Conservation (phyloP, 208 protist species). For the Tetramitus jugosus region DNA sequence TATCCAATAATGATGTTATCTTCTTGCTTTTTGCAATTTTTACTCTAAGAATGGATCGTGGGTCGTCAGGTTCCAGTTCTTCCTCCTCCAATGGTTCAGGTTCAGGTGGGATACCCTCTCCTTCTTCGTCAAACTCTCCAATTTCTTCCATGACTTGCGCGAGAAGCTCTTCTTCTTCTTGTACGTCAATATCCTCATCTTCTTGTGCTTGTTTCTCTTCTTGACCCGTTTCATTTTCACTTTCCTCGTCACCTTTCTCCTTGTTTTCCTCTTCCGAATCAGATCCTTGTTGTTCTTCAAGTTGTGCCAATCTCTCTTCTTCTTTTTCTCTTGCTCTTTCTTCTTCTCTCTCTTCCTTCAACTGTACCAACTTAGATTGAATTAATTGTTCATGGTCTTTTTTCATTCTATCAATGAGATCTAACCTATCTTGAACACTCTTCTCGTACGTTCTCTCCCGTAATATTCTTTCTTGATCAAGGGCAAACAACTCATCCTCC, state of each 20-base stretch:
- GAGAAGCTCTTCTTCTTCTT: constrained; percentile 18
- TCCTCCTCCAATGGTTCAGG: constrained; percentile 50
- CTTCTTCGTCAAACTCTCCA: constrained; percentile 28
- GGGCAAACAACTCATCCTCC: neutral
- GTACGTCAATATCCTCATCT: constrained; percentile 9
- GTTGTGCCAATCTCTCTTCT: too few species aligned
- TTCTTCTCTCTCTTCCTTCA: constrained; percentile 45
- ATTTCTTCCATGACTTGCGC: too few species aligned
- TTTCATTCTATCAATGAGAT: constrained; percentile 43
- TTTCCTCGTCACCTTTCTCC: constrained; percentile 45
- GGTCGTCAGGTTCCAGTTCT: constrained; percentile 39
- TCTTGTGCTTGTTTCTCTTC: constrained; percentile 28
- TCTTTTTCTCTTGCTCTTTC: constrained; percentile 42
- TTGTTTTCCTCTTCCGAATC: too few species aligned
- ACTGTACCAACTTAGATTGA: constrained; percentile 36
- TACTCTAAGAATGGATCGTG: constrained; percentile 50
- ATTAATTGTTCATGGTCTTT: constrained; percentile 33
- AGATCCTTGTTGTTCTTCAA: too few species aligned
- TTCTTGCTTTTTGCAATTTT: constrained; percentile 49
- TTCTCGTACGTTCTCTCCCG: neutral
- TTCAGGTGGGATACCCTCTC: constrained; percentile 34
- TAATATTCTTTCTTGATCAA: too few species aligned
- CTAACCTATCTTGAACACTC: constrained; percentile 28
- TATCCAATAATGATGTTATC: constrained; percentile 44
- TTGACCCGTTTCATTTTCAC: constrained; percentile 14